Evolutionary conservation across 192 early-diverging fungal genomes (phyloP).

Genomic region (Coemansia sp.): DNA sequence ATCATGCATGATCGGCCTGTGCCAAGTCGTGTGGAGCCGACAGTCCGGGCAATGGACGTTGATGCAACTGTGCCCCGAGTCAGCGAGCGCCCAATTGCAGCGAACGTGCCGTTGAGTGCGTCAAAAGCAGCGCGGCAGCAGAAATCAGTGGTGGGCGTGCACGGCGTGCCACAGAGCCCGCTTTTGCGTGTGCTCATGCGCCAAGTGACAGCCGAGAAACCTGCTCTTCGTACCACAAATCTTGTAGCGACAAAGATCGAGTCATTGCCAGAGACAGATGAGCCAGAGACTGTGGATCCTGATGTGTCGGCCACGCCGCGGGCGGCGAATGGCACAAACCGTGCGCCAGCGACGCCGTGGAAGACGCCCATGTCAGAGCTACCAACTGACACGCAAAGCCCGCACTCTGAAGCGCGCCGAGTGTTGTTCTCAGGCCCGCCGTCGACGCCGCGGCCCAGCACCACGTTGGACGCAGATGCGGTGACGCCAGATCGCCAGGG

Average conservation of each 20-base stretch:
- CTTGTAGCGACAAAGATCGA: not conserved
- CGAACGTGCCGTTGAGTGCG: constrained; percentile 23
- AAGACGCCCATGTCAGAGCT: constrained; percentile 18
- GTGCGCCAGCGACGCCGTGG: constrained; percentile 9
- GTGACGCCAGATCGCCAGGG: not conserved
- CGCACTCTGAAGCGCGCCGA: not conserved
- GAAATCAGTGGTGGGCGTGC: constrained; percentile 17
- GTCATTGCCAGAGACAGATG: too few species aligned
- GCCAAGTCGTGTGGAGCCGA: not conserved
- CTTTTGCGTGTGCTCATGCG: constrained; percentile 36
- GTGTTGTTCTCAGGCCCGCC: constrained; percentile 44
- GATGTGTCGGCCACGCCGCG: constrained; percentile 6
- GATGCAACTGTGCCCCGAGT: not conserved
- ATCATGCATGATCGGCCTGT: not conserved
- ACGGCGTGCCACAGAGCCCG: constrained; percentile 22
- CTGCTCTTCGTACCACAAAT: not conserved
- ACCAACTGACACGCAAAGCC: not conserved
- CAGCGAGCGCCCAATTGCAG: not conserved
- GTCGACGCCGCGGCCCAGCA: constrained; percentile 19
- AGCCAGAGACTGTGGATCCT: not conserved
- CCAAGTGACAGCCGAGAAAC: constrained; percentile 28
- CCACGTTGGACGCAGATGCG: not conserved
- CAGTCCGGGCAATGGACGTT: not conserved
- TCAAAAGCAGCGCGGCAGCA: constrained; percentile 30
- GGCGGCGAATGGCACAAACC: not conserved